Conservation (phyloP, 371 early-diverging fungal genomes). For the Rhizopus sp. region DNA sequence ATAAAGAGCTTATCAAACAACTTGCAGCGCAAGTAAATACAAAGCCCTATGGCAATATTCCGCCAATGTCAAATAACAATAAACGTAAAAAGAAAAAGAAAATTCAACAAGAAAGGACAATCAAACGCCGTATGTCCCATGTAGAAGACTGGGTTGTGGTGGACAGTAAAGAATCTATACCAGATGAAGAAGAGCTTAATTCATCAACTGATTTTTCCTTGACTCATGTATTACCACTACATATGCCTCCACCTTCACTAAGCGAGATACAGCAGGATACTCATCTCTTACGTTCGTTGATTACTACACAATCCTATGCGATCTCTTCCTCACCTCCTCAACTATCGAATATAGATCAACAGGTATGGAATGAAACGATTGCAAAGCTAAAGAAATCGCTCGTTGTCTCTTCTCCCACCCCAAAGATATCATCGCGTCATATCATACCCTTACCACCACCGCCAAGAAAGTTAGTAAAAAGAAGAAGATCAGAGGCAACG, state of each 20-base stretch:
- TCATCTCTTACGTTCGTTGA: slow-evolving; percentile 24
- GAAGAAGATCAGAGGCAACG: slow-evolving; percentile 49
- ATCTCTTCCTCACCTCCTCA: slow-evolving; percentile 44
- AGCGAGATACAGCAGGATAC: slow-evolving; percentile 24
- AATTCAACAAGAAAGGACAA: slow-evolving; percentile 9
- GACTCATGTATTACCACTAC: slow-evolving; percentile 48
- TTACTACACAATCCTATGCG: slow-evolving; percentile 37
- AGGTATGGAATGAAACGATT: slow-evolving; percentile 25
- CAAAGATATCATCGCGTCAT: slow-evolving; percentile 8
- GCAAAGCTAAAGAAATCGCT: slow-evolving; percentile 19
- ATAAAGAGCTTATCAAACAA: slow-evolving; percentile 55
- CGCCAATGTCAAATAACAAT: slow-evolving; percentile 40
- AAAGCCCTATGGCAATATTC: slow-evolving; percentile 61
- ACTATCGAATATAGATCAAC: slow-evolving; percentile 19
- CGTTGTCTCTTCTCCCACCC: slow-evolving; percentile 13
- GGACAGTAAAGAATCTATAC: slow-evolving; percentile 52
- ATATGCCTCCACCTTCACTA: slow-evolving; percentile 53
- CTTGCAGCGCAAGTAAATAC: slow-evolving; percentile 40
- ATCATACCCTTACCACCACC: slow-evolving; percentile 48
- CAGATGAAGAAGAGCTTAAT: slow-evolving; percentile 51
- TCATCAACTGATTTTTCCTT: slow-evolving; percentile 42
- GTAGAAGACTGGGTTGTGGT: slow-evolving; percentile 52
- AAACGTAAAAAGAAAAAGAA: slow-evolving; percentile 30
- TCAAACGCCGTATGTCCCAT: slow-evolving; percentile 46
- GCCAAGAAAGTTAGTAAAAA: slow-evolving; percentile 32